A percentile compares a stretch with the other conserved stretches of the same genome.
These are phyloP conservation scores for Moniliella sp. DNA, from an alignment of 1,284 basidiomycete species.

Conservation along the genomic window DNA sequence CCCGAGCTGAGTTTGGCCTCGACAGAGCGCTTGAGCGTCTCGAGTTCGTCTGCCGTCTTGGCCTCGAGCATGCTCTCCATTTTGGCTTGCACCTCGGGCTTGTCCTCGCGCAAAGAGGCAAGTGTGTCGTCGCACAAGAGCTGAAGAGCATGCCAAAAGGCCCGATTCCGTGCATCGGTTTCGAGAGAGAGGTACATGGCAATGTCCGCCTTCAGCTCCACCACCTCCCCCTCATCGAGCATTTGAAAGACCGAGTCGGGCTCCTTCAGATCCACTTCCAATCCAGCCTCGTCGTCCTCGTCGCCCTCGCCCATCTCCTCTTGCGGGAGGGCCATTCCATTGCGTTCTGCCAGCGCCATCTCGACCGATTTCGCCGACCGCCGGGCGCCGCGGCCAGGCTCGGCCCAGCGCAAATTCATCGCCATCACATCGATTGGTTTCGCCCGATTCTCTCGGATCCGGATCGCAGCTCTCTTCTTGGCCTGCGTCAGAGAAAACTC, in stretches of 20 bases:
- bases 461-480: conserved; percentile 65
- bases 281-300: conserved; percentile 58
- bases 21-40: conserved; percentile 60
- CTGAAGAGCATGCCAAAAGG: conserved; percentile 97
- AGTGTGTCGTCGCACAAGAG: conserved; percentile 78
- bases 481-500: conserved; percentile 93
- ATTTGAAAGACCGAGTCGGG: conserved; percentile 90
- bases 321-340: conserved; percentile 25
- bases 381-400: conserved; percentile 63
- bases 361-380: no score
- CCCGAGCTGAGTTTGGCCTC: conserved; percentile 69
- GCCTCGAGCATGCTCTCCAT: conserved; percentile 21
- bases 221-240: conserved; percentile 61
- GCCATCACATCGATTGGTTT: conserved; percentile 29
- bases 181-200: conserved; percentile 74
- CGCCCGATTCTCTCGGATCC: conserved; percentile 80
- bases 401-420: conserved; percentile 27
- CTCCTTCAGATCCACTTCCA: conserved; percentile 94
- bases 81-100: conserved; percentile 16
- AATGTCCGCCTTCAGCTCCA: conserved; percentile 83
- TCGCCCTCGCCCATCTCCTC: conserved; percentile 39
- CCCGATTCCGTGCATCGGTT: conserved; percentile 59
- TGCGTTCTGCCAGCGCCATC: conserved; percentile 72
- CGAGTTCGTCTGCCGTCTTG: conserved; percentile 46
- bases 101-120: conserved; percentile 63